Base-by-base conservation (phyloP, 2,329 filamentous ascomycete genomes). In the Dactylellina cionopaga region DNA sequence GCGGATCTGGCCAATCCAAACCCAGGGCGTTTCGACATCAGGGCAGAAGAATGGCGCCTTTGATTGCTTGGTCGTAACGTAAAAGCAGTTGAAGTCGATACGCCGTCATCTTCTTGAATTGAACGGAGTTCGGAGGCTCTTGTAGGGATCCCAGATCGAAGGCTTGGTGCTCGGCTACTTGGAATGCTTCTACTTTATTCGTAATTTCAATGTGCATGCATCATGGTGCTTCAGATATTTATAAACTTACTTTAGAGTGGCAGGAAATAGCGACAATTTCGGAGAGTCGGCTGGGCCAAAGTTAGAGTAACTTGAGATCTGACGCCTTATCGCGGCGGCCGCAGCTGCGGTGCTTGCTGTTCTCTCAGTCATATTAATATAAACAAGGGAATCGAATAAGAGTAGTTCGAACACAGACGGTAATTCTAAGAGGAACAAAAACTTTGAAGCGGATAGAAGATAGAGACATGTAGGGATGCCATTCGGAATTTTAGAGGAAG, bases 141-240 rank as follows among this genome's bases (percentile, higher is more conserved):
- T 43, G 52, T 39, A 24, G 68, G 52, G 25, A 41, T 15, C 5
- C 24, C 33, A 37, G 15, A 54, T 43, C 59, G 44, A 39, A 64
- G 13, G 17, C 68, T 72, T 2, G 68, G 55, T 33, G 68, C 68
- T 31, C 68, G 44, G 11, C 59, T 72, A n/a, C 44, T 65, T 25
- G 54, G 62, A 24, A 33, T 29, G 25, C 68, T 60, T 65, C 51
- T 43, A 17, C 68, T 72, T 35, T 17, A 11, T n/a, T 39, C 9
- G 13, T n/a, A 9, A 43, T n/a, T n/a, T 55, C 22, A 56, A 24
- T 29, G n/a, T n/a, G n/a, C n/a, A n/a, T n/a, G n/a, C n/a, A n/a
- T n/a, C n/a, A 39, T 15, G 5, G 1, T 54, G 17, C 49, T 39
- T 13, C 17, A 39, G 27, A 7, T 7, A 43, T 60, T 5, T 29